Base-by-base conservation (phyloP, 1,284 basidiomycete species). In the Lignosus rhinocerotis region DNA sequence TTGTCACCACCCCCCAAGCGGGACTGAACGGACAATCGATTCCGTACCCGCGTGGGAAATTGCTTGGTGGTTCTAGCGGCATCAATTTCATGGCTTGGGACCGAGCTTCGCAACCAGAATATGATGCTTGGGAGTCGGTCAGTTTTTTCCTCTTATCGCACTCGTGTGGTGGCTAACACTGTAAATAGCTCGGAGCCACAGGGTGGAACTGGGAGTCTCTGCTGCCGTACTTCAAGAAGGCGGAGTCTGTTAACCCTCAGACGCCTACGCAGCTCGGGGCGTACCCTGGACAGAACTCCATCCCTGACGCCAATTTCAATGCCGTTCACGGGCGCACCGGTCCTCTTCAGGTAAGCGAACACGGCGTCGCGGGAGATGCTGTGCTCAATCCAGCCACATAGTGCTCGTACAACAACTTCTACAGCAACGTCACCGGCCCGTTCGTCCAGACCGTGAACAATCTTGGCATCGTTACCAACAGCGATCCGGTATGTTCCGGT, bases 31-130 rank as follows among this genome's bases (percentile, higher is more conserved):
- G 55, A 33, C 43, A 14, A 48, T 53, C 6, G 19, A 58, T 6
- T 9, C 41, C 3, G 25, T 41, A 56, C 30, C 50, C 60, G 6
- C 58, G 65, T 25, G 65, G 65, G n/a, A 64, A 61, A 50, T 60
- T 66, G 60, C 59, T 66, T 7, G 65, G 66, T 3, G 66, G 66
- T 3, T 67, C 66, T 4, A 67, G 66, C 42, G 66, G 58, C 2
- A 32, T 67, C 8, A 65, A 65, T 54, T 53, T 42, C 38, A 53
- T 63, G 46, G 61, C 57, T 2, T 66, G 65, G 65, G 51, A 57
- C 30, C 48, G 65, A 14, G 63, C 55, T 7, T 63, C 63, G 6
- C 45, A 47, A 3, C 38, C 34, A 7, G 65, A 67, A 44, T 65
- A 65, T 38, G 61, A 67, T 33, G 56, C 56, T 19, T 63, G 59